phyloP scores from a whole-genome alignment of 140 eudicot genomes.

The Oenanthe javanica region DNA sequence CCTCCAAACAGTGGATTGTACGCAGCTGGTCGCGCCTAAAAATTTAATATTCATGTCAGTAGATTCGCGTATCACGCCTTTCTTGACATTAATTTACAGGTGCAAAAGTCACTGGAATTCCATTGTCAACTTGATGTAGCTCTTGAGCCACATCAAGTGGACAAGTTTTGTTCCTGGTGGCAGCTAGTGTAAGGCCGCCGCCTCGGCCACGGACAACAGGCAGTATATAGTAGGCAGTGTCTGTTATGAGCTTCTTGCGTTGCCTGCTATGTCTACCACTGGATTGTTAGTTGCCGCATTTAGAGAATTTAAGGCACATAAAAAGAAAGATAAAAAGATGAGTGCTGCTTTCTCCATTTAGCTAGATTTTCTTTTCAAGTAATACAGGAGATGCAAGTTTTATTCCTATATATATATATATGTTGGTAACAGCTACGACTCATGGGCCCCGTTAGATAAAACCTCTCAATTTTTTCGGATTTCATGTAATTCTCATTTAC shows the following conservation, averaged over 20 bases:
- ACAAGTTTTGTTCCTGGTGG: slow-evolving; percentile 31
- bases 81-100: slow-evolving; percentile 28
- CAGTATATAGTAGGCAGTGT: slow-evolving; percentile 35
- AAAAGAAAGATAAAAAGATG: slow-evolving; percentile 1
- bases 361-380: neutral
- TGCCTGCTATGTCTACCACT: slow-evolving; percentile 38
- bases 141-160: slow-evolving; percentile 53
- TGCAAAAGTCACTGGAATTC: slow-evolving; percentile 30
- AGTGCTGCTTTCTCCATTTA: slow-evolving; percentile 23
- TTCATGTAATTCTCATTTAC: no score
- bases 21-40: slow-evolving; percentile 20
- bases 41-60: slow-evolving; percentile 34
- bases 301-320: slow-evolving; percentile 1
- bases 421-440: no score
- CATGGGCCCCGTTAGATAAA: no score
- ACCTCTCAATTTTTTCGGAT: no score
- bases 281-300: slow-evolving; percentile 22
- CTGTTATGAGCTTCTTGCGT: slow-evolving; percentile 20
- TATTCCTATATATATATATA: no score
- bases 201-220: slow-evolving; percentile 51
- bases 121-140: slow-evolving; percentile 14
- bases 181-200: slow-evolving; percentile 46
- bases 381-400: neutral
- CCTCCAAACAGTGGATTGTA: slow-evolving; percentile 35
- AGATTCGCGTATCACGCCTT: slow-evolving; percentile 30